Evolutionary conservation across 106 monocot genomes (phyloP), one percentile per base, ranked within the genome.

Genomic region (Narthecium ossifragum): DNA sequence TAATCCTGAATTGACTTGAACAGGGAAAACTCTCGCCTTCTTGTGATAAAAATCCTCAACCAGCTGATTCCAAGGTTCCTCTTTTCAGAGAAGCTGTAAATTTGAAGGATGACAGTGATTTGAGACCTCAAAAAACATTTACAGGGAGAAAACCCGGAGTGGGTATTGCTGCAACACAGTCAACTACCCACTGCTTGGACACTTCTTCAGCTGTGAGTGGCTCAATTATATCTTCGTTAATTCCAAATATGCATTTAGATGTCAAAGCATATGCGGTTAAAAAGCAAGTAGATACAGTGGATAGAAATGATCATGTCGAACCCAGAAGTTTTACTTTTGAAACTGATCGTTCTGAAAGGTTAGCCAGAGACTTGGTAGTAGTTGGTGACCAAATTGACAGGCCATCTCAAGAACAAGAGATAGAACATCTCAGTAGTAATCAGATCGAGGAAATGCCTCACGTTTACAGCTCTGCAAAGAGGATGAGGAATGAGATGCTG

Each of bases 21-120:
- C 31, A 83, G 88, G 76, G 64, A 55, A 70, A 72, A 62, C 56
- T 31, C 69, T 56, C 59, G 46, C 56, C 65, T 55, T 63, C 71
- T 46, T 59, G 26, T 24, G 27, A 25, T 39, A 72, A 32, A 66
- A 57, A 46, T 26, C 53, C 56, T 32, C 62, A 66, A 75, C 61
- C 37, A 53, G 26, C 64, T 34, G 41, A 41, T 13, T 55, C 62
- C 21, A 64, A 26, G 25, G 27, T 41, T 36, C 63, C 71, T 25
- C 52, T 56, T 51, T 22, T 39, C 2, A 72, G 53, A 40, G 58
- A 59, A 40, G 13, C 33, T 28, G 46, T 22, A 8, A 31, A 25
- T 49, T 13, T 28, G 34, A 75, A 53, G 39, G 61, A 22, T 18
- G 31, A 41, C 12, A 37, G 40, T 34, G 67, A 61, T 9, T 41